Base-by-base conservation (phyloP, 257 asterid species). In the Ophiorrhiza pumila region DNA sequence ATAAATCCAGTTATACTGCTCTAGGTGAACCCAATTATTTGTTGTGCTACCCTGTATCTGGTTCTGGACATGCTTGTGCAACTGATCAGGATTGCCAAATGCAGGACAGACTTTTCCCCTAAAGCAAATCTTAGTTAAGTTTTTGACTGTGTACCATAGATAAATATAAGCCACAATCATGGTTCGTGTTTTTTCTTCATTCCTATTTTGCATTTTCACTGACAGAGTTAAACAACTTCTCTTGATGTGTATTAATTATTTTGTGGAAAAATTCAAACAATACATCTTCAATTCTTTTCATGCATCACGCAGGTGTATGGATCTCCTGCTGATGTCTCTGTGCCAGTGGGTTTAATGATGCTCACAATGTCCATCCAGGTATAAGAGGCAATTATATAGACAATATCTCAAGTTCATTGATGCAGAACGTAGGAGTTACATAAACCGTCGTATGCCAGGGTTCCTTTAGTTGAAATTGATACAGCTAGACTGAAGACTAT, bases 281-380 rank as follows among this genome's bases (percentile, higher is more conserved):
- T 34, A 12, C 11, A 29, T 35, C 27, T 25, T 27, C 14, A 23
- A 8, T 2, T 29, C 20, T 47, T 45, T n/a, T 68, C 9, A 37
- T 46, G 27, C 3, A 45, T 34, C 42, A 68, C 47, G 41, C 72
- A 68, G 72, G 31, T 68, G 59, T 11, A 31, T 68, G 11, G 7
- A 47, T 17, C 39, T 47, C 14, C 45, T 29, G 27, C 15, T 31
- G 27, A 47, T 29, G 56, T 15, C 2, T 0, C 45, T 52, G 12
- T 41, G 8, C 18, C 20, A 4, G 25, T 6, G 11, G 72, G 45
- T 27, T 47, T 68, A 46, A 32, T 63, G 68, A 63, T 41, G 68
- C 68, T 63, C 45, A 63, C 45, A n/a, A 63, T 46, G 71, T 67
- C 43, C 27, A 17, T 67, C 15, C 42, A 67, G 55, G 71, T 67